These are phyloP conservation scores for Paracamarosporium sp. DNA, from an alignment of 2,329 filamentous ascomycete genomes.

Conservation along the genomic window DNA sequence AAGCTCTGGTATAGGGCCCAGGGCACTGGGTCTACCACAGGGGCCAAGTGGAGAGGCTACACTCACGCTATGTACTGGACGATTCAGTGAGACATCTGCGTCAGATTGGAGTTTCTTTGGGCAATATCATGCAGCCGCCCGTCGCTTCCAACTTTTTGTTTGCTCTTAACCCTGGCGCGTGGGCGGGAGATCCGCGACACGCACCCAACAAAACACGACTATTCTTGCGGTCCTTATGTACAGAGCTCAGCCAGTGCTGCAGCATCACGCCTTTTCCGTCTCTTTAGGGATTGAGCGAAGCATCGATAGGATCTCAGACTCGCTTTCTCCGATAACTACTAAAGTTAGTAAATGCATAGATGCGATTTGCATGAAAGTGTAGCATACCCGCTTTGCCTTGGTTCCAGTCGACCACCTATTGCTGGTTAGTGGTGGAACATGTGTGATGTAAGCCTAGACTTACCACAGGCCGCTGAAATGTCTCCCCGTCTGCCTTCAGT, in stretches of 20 bases:
- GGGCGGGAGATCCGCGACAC: not conserved
- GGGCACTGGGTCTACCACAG: not conserved
- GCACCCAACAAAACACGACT: conserved; percentile 6
- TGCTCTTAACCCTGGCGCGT: conserved; percentile 2
- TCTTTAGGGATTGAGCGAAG: conserved; percentile 65
- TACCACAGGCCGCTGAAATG: conserved; percentile 80
- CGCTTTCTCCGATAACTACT: conserved; percentile 72
- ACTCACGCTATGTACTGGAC: conserved; percentile 15
- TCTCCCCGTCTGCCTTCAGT: conserved; percentile 72
- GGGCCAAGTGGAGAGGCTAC: not conserved
- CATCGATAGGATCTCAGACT: conserved; percentile 89
- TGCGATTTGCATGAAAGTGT: not conserved
- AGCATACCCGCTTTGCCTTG: conserved; percentile 76
- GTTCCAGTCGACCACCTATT: conserved; percentile 82
- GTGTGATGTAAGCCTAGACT: conserved; percentile 34
- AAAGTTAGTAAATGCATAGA: conserved; percentile 13
- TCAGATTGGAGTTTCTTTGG: conserved; percentile 13
- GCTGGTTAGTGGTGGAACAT: conserved; percentile 11
- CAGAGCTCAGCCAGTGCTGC: conserved; percentile 6
- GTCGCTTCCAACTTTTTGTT: conserved; percentile 16
- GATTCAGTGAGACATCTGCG: conserved; percentile 12
- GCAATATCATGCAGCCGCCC: conserved; percentile 23
- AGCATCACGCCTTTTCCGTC: conserved; percentile 24
- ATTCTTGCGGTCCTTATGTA: conserved; percentile 5
- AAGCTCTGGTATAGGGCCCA: not conserved